Evolutionary conservation across 345 rosid species (phyloP).

Genomic region (Aegle marmelos): DNA sequence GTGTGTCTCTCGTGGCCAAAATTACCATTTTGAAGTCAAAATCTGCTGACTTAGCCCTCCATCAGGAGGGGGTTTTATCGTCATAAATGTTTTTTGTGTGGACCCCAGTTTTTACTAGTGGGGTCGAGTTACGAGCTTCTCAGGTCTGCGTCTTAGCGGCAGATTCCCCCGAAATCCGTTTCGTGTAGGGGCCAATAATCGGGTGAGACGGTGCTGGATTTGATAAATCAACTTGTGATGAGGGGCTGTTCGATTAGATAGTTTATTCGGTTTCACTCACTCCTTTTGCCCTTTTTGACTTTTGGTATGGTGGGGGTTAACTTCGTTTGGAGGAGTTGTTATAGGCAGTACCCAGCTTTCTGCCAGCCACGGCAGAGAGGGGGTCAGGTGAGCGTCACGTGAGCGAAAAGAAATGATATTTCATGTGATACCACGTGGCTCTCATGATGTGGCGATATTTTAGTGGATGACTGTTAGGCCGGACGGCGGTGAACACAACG

Average conservation of each 20-base stretch:
- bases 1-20: not conserved
- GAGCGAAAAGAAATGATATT: constrained; percentile 3
- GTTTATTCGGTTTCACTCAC: not conserved
- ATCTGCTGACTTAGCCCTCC: not conserved
- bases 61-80: constrained; percentile 11
- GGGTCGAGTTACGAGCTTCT: not conserved
- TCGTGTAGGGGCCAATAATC: not conserved
- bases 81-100: not conserved
- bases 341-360: constrained; percentile 7
- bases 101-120: not conserved
- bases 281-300: not conserved
- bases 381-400: constrained; percentile 29
- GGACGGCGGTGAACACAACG: not conserved
- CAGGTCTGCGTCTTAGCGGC: not conserved
- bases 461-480: not conserved
- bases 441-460: constrained; percentile 8
- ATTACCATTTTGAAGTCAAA: constrained; percentile 1
- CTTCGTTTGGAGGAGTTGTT: not conserved
- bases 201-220: not conserved
- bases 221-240: not conserved
- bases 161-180: not conserved
- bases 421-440: constrained; percentile 22
- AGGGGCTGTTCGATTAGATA: not conserved
- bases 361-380: constrained; percentile 32
- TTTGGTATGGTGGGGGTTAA: not conserved